phyloP scores from a whole-genome alignment of 2,329 filamentous ascomycete genomes.

The Curvularia lunata region DNA sequence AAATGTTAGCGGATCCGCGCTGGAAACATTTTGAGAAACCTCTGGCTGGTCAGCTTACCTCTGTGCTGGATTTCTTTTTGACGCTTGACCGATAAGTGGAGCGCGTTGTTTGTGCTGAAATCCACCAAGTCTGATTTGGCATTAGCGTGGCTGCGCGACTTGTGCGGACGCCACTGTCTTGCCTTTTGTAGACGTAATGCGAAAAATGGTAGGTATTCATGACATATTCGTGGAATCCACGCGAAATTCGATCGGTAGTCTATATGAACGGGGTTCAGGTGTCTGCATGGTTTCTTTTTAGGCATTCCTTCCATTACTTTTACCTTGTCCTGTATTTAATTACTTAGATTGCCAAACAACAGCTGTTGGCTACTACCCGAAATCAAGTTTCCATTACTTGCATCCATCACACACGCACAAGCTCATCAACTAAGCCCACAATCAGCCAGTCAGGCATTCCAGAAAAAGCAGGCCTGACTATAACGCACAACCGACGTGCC shows the following conservation, averaged over 20 bases:
- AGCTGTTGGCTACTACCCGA: conserved; percentile 27
- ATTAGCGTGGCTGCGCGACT: conserved; percentile 26
- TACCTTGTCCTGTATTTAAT: conserved; percentile 27
- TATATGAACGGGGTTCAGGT: conserved; percentile 4
- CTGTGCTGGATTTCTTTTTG: not conserved
- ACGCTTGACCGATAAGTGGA: conserved; percentile 4
- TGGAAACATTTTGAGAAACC: not conserved
- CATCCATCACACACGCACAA: conserved; percentile 21
- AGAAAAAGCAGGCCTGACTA: conserved; percentile 13
- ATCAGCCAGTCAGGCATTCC: not conserved
- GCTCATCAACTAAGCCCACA: conserved; percentile 2
- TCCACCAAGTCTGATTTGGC: conserved; percentile 13
- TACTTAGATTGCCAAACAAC: conserved; percentile 30
- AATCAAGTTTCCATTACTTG: conserved; percentile 14
- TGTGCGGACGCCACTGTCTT: conserved; percentile 27
- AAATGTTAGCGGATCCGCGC: not conserved
- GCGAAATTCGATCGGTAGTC: not conserved
- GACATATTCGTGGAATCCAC: conserved; percentile 16
- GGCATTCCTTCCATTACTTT: conserved; percentile 11
- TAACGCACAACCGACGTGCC: conserved; percentile 25
- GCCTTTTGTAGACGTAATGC: conserved; percentile 4
- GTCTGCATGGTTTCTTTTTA: conserved; percentile 1
- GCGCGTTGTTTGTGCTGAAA: conserved; percentile 28
- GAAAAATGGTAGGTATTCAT: conserved; percentile 16
- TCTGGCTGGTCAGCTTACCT: not conserved